Evolutionary conservation across 257 asterid species (phyloP), one percentile per base, ranked within the genome.

Genomic region (Henckelia pumila): DNA sequence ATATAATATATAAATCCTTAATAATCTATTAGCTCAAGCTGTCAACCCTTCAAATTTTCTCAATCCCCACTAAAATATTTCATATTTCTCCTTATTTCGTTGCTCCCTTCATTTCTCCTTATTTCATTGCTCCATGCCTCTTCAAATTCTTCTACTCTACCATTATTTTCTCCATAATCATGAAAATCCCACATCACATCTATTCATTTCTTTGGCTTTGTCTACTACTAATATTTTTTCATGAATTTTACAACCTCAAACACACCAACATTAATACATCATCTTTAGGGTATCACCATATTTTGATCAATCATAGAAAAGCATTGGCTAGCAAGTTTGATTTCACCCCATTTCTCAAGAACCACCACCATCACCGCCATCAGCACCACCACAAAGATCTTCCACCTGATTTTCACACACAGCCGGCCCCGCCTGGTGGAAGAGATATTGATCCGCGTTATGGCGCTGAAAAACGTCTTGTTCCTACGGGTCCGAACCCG

Each of bases 401-500:
- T 56, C 66, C 77, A 11, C 74, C 75, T 0, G 72, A 62, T 14
- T 56, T 30, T 56, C 70, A 25, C 65, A n/a, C 2, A 1, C 64
- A 22, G 10, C 44, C 59, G 19, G 71, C 40, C 33, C 76, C 56
- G 53, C 76, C 80, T 1, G 74, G 73, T 7, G 80, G 63, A 19
- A 61, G 63, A 20, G 82, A 78, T 67, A 73, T 82, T 13, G 94
- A 89, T 66, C 95, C 86, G 8, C 78, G 79, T 37, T 92, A 85
- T 29, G 96, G 92, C 8, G 85, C 66, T 0, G 96, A 85, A 63
- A 89, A 89, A 76, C 88, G 94, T 56, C 85, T 84, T 1, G 98
- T 92, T 52, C 98, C 98, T 0, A 64, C 82, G 20, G 98, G 98
- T 21, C 98, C 98, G 19, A 92, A 92, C 71, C 98, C 96, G 11